These are phyloP conservation scores for Sporormia fimetaria DNA, from an alignment of 495 filamentous ascomycete genomes.

Conservation along the genomic window DNA sequence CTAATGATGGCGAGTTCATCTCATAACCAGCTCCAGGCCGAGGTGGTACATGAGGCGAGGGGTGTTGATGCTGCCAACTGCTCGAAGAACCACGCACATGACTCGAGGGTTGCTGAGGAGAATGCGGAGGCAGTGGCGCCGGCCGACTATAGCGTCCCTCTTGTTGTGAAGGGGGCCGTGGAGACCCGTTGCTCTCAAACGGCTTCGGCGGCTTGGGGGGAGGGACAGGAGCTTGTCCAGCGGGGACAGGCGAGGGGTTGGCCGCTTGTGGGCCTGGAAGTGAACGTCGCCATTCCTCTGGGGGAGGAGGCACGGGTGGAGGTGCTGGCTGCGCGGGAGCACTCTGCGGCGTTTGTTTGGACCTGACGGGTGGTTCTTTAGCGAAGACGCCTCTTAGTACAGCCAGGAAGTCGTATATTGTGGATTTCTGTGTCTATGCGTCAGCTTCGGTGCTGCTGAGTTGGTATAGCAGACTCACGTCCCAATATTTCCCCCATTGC, in stretches of 20 bases:
- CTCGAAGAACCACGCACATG: constrained; percentile 2
- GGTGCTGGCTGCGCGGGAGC: constrained; percentile 38
- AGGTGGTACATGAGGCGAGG: constrained; percentile 3
- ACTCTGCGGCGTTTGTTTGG: constrained; percentile 41
- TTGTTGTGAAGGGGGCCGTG: constrained; percentile 9
- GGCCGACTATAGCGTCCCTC: constrained; percentile 13
- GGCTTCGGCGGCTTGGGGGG: constrained; percentile 35
- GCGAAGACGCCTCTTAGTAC: constrained; percentile 81
- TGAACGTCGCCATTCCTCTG: constrained; percentile 45
- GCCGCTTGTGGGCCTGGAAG: constrained; percentile 29
- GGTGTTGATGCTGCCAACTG: constrained; percentile 14
- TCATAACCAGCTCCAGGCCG: constrained; percentile 17
- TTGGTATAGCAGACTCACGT: constrained; percentile 51
- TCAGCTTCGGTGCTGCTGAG: background rate
- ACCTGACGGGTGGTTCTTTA: constrained; percentile 83
- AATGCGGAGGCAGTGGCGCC: constrained; percentile 25
- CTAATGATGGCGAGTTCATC: constrained; percentile 9
- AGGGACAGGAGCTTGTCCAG: constrained; percentile 30
- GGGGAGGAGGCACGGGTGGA: constrained; percentile 59
- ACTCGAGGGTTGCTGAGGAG: constrained; percentile 8
- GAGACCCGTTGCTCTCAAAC: constrained; percentile 19
- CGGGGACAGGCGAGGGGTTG: constrained; percentile 34
- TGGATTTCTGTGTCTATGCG: constrained; percentile 53
- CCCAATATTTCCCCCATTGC: constrained; percentile 78
- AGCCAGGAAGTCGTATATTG: constrained; percentile 64